Base-by-base conservation (phyloP, 306 rosid genomes). In the Rubus parviflorus region DNA sequence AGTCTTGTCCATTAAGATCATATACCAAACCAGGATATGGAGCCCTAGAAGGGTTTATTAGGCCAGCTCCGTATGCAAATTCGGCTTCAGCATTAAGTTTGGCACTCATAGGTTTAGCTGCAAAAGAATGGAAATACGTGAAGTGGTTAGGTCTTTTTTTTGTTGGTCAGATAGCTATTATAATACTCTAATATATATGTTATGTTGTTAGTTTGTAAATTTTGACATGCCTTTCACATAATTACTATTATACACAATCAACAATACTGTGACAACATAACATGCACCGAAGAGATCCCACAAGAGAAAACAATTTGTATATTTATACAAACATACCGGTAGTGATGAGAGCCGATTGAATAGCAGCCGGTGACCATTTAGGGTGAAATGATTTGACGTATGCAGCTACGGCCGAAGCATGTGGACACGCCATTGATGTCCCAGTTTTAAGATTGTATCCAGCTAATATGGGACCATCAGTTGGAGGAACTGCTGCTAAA, bases 371-470 rank as follows among this genome's bases (percentile, higher is more conserved):
- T 1, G 88, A 84, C 94, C 87, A 89, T 16, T 45, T 57, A 2
- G 85, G 87, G 17, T 89, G 81, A 38, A 85, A 80, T 23, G 91
- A 89, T 72, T 89, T 89, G 65, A 89, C 70, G 7, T 81, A 86
- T 15, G 90, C 89, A 8, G 90, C 92, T 1, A 61, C 81, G 0
- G 41, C 88, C 0, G 85, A 3, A 7, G 64, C 86, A 82, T 89
- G 93, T 37, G 87, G 93, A 19, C 89, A 87, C 0, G 93, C 79
- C 93, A 89, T 85, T 70, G 93, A 89, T 46, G 91, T 83, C 17
- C 89, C 89, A 0, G 84, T 8, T 0, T 19, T 9, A 0, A 12
- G 0, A 49, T 51, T 14, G 56, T 3, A 51, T 51, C 19, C 1
- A 51, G n/a, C 56, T 51, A 7, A 6, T 1, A 7, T 6, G 48